phyloP scores from a whole-genome alignment of 1,284 basidiomycete species.

The Exobasidium rhododendri region DNA sequence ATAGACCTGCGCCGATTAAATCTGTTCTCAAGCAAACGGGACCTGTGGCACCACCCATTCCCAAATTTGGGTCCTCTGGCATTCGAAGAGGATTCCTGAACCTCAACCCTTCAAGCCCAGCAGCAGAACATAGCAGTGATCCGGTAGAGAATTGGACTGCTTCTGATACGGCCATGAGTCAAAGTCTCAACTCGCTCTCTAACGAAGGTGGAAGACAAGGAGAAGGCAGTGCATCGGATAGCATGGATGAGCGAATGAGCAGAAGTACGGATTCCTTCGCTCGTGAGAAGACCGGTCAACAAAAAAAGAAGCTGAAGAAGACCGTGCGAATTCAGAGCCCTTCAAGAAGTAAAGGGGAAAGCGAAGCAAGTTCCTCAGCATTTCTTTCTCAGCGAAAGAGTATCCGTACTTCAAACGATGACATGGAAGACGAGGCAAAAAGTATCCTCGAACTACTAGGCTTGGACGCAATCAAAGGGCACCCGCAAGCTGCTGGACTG shows the following conservation, averaged over 20 bases:
- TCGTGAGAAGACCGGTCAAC: neutral
- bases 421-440: constrained; percentile 40
- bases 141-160: constrained; percentile 31
- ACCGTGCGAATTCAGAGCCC: constrained; percentile 12
- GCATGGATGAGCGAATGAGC: constrained; percentile 7
- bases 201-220: too few relatives aligned
- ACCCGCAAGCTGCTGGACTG: constrained; percentile 33
- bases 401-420: constrained; percentile 1
- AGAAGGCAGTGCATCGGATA: neutral
- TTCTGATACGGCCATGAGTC: neutral
- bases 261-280: neutral
- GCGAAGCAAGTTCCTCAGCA: neutral
- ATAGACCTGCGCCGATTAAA: constrained; percentile 14
- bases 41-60: neutral
- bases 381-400: neutral
- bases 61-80: constrained; percentile 19
- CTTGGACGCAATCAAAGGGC: constrained; percentile 41
- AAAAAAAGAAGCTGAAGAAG: constrained; percentile 1
- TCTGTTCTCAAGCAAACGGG: constrained; percentile 16
- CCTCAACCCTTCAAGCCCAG: constrained; percentile 36
- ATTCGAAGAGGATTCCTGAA: constrained; percentile 37
- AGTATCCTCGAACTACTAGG: constrained; percentile 46
- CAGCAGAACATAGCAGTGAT: constrained; percentile 29
- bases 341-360: neutral
- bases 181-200: neutral